Conservation (phyloP, 179 eudicot species). For the Camellia oleifera region DNA sequence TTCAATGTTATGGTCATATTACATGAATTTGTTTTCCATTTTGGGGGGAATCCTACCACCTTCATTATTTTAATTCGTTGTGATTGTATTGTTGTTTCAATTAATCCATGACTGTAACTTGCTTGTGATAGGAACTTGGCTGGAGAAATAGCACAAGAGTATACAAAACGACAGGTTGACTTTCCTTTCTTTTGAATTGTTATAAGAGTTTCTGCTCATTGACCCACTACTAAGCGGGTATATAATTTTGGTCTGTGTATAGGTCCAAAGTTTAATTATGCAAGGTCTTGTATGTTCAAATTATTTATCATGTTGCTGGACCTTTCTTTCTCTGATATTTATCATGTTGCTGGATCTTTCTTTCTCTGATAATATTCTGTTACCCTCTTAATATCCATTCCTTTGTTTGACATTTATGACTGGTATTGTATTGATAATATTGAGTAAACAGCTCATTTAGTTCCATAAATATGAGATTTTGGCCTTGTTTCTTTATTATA, state of each 20-base stretch:
- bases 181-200: conserved; percentile 1
- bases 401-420: background rate
- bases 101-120: background rate
- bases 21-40: background rate
- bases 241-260: background rate
- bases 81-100: conserved; percentile 6
- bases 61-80: background rate
- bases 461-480: conserved; percentile 2
- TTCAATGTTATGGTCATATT: background rate
- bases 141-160: conserved; percentile 85
- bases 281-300: background rate
- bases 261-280: background rate
- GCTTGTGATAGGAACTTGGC: conserved; percentile 71
- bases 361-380: background rate
- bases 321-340: background rate
- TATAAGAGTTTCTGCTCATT: conserved; percentile 1
- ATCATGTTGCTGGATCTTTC: background rate
- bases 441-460: background rate
- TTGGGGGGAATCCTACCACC: background rate
- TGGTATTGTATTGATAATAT: background rate
- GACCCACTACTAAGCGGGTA: background rate
- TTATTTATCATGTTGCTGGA: background rate
- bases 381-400: background rate
- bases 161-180: conserved; percentile 64
- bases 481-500: background rate